Evolutionary conservation across 2,329 filamentous ascomycete species (phyloP).

Genomic region (Lasiodiplodia theobromae): DNA sequence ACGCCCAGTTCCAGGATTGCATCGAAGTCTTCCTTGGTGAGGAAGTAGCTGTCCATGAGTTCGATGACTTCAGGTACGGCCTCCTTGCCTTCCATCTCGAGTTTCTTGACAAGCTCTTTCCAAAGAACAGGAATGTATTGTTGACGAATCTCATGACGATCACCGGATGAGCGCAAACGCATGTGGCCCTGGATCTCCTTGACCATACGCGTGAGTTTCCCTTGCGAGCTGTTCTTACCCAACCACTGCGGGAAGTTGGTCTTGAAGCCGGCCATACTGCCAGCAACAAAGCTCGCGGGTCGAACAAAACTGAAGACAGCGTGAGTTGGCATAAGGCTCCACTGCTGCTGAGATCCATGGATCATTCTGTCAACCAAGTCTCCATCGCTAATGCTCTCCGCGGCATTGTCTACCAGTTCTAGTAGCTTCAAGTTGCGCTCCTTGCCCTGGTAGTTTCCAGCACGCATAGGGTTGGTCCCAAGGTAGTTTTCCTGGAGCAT

Average conservation of each 20-base stretch:
- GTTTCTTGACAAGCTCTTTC: constrained; percentile 75
- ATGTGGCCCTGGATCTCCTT: constrained; percentile 98
- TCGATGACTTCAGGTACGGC: constrained; percentile 83
- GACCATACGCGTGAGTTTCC: constrained; percentile 75
- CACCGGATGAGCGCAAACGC: constrained; percentile 87
- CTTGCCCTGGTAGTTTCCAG: constrained; percentile 68
- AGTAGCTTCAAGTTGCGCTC: constrained; percentile 82
- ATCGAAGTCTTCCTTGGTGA: constrained; percentile 95
- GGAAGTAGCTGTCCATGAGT: constrained; percentile 95
- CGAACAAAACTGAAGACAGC: constrained; percentile 94
- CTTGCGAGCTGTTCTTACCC: constrained; percentile 87
- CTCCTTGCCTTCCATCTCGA: constrained; percentile 82
- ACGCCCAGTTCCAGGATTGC: constrained; percentile 90
- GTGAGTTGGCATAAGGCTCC: constrained; percentile 97
- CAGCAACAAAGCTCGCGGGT: constrained; percentile 85
- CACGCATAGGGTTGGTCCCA: constrained; percentile 74
- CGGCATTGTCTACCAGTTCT: constrained; percentile 84
- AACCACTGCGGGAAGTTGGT: constrained; percentile 90
- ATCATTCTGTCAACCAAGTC: constrained; percentile 98
- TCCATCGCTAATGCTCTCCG: constrained; percentile 95
- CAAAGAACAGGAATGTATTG: constrained; percentile 92
- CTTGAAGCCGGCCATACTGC: constrained; percentile 70
- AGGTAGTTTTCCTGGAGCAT: constrained; percentile 99
- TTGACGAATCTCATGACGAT: constrained; percentile 91
- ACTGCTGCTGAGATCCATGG: constrained; percentile 96